Evolutionary conservation across 495 filamentous ascomycete species (phyloP).

Genomic region (Hypoxylon lienhwacheense): DNA sequence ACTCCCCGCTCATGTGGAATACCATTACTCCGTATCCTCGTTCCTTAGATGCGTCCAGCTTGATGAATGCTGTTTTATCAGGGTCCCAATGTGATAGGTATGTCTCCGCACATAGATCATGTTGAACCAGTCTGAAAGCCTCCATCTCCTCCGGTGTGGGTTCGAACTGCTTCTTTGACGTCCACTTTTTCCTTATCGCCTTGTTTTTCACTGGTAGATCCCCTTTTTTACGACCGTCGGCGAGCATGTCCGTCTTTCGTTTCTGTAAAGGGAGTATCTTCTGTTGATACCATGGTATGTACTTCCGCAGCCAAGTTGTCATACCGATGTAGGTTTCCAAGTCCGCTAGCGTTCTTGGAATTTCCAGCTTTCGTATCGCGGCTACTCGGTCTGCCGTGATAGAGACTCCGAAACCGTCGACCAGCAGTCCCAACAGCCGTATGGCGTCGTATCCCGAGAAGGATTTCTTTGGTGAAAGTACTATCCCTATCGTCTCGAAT

Average conservation of each 20-base stretch:
- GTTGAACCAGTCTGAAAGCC: not conserved
- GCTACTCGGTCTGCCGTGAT: not conserved
- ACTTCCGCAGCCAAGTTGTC: not conserved
- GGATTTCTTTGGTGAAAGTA: not conserved
- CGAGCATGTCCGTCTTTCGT: not conserved
- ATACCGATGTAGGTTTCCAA: constrained; percentile 2
- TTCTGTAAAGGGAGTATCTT: constrained; percentile 1
- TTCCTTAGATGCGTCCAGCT: not conserved
- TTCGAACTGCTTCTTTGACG: not conserved
- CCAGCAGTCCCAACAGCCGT: not conserved
- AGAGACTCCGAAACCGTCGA: not conserved
- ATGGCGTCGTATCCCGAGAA: not conserved
- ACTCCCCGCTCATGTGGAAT: not conserved
- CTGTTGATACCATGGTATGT: constrained; percentile 5
- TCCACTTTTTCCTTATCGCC: not conserved
- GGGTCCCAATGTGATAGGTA: not conserved
- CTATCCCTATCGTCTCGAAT: not conserved
- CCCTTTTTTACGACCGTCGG: not conserved
- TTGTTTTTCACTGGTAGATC: not conserved
- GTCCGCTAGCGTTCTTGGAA: not conserved
- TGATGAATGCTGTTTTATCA: not conserved
- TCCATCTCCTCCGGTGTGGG: not conserved
- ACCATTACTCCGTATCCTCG: not conserved
- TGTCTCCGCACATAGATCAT: not conserved
- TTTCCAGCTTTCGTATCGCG: not conserved